Conservation (phyloP, 345 rosid species). For the Cochlearia excelsa region DNA sequence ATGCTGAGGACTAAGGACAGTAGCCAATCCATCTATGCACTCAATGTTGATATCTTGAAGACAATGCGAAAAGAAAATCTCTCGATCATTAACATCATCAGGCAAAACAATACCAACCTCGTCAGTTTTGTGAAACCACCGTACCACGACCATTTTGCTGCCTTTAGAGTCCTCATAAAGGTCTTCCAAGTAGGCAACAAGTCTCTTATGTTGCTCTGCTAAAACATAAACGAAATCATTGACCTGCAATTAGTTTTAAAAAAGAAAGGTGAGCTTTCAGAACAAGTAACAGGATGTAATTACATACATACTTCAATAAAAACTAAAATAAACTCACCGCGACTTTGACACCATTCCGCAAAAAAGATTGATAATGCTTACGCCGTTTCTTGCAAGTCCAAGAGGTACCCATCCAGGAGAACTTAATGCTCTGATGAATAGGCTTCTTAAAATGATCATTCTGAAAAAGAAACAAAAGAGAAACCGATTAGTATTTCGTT, state of each 20-base stretch:
- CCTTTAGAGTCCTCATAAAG: constrained; percentile 73
- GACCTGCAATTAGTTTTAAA: constrained; percentile 45
- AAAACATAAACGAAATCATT: constrained; percentile 70
- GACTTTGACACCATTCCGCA: constrained; percentile 56
- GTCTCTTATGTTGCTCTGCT: constrained; percentile 66
- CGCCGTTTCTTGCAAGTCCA: constrained; percentile 59
- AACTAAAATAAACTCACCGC: constrained; percentile 48
- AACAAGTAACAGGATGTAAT: constrained; percentile 1
- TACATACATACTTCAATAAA: not conserved
- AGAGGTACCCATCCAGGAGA: constrained; percentile 64
- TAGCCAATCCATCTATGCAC: constrained; percentile 86
- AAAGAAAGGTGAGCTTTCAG: not conserved
- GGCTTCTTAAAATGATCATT: constrained; percentile 34
- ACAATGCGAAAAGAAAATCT: constrained; percentile 80
- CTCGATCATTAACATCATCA: constrained; percentile 59
- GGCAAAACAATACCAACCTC: constrained; percentile 74
- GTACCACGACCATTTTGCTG: constrained; percentile 71
- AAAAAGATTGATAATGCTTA: constrained; percentile 63
- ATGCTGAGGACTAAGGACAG: constrained; percentile 72
- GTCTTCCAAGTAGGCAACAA: constrained; percentile 78
- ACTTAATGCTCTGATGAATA: constrained; percentile 28
- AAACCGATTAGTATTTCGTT: not conserved
- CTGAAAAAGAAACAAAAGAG: constrained; percentile 23
- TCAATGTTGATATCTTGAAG: constrained; percentile 85
- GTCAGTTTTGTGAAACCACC: constrained; percentile 90